These are phyloP conservation scores for Spathaspora sp. DNA, from an alignment of 1,139 yeast genomes.

Conservation along the genomic window DNA sequence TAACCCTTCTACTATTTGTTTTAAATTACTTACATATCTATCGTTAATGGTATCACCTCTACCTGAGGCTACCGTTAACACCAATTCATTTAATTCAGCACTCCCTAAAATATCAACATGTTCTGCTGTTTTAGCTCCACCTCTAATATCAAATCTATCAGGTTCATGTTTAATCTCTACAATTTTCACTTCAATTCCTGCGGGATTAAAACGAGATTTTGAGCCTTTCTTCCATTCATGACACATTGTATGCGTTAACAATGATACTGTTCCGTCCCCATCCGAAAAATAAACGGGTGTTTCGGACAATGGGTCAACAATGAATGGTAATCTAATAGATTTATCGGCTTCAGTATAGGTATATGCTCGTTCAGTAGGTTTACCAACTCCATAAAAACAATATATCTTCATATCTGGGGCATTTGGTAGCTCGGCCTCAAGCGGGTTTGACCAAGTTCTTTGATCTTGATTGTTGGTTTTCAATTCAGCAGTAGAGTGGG, in stretches of 20 bases:
- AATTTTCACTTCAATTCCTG: constrained; percentile 63
- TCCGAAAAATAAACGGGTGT: constrained; percentile 78
- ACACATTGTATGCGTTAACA: constrained; percentile 73
- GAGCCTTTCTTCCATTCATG: constrained; percentile 82
- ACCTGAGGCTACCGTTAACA: constrained; percentile 82
- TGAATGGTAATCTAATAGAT: constrained; percentile 54
- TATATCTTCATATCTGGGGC: constrained; percentile 91
- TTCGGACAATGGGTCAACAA: constrained; percentile 59
- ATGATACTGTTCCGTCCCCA: constrained; percentile 94
- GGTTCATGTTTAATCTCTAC: constrained; percentile 95
- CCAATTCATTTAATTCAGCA: constrained; percentile 84
- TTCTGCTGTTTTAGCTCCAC: constrained; percentile 97
- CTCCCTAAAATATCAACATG: constrained; percentile 96
- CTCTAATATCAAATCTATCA: constrained; percentile 87
- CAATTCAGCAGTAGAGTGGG: constrained; percentile 60
- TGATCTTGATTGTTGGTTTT: constrained; percentile 63
- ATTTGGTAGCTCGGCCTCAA: constrained; percentile 85
- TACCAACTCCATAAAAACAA: constrained; percentile 94
- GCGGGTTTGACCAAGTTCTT: constrained; percentile 87
- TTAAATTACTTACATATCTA: constrained; percentile 57
- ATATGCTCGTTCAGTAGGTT: constrained; percentile 92
- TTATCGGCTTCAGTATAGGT: constrained; percentile 68
- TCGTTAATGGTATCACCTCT: constrained; percentile 65
- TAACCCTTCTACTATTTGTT: constrained; percentile 53
- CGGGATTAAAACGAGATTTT: constrained; percentile 77